Base-by-base conservation (phyloP, 257 asterid genomes). In the Nemophila menziesii region DNA sequence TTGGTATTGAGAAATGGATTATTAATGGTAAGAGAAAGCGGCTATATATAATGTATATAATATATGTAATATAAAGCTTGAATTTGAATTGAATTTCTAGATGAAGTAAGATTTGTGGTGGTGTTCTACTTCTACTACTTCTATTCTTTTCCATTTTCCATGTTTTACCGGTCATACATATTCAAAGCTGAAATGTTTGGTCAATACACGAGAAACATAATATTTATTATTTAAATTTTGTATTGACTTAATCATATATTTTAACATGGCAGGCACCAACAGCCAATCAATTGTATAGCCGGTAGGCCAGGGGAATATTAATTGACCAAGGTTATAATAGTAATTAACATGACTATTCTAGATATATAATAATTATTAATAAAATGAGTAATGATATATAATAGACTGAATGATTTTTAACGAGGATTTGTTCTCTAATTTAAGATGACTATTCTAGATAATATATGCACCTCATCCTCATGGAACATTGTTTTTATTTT, bases 21-120 rank as follows among this genome's bases (percentile, higher is more conserved):
- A 44, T 17, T 16, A 4, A 36, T 47, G 59, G 76, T 70, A 67
- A 70, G 60, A 50, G 47, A 63, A 62, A 46, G 78, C 63, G 62
- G 78, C 73, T 65, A 24, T 33, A 44, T 39, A 33, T 37, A 16
- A 4, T 11, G 9, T 11, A 18, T 9, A 9, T n/a, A n/a, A n/a
- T n/a, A n/a, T n/a, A n/a, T n/a, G n/a, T n/a, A n/a, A n/a, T n/a
- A 13, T 11, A 48, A 27, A 17, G 23, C 4, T 20, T 21, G 23
- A 33, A 33, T 65, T 61, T 66, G 75, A 64, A 52, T 44, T 50
- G 54, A 48, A 55, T 44, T 18, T 8, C 45, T 42, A 55, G 44
- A 44, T 20, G 50, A 37, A 15, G 19, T 1, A 22, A 11, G 29
- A 17, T 36, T 24, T 24, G 33, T 4, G 33, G 4, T 24, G n/a